Base-by-base conservation (phyloP, 139 green algal genomes). In the Deuterostichococcus epilithicus region DNA sequence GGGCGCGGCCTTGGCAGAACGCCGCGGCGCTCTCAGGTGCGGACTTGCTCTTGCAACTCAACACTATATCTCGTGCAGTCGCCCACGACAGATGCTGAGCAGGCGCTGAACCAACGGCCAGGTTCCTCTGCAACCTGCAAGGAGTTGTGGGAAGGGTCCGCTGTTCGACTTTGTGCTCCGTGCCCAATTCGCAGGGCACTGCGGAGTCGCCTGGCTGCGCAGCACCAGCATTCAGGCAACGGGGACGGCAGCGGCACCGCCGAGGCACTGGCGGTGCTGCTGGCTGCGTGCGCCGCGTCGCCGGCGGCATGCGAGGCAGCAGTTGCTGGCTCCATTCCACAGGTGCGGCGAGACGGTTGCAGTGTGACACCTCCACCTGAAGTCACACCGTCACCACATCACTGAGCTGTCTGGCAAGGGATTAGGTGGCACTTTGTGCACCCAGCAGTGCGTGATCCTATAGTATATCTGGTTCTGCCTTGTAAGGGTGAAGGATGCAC, bases 301-400 rank as follows among this genome's bases (percentile, higher is more conserved):
- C 82, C 81, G 10, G 26, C 71, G 4, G 72, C 89, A 2, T 90
- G 82, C 69, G 83, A 90, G 63, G 78, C 80, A 15, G 84, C 80
- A n/a, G 77, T 78, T 4, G 30, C 83, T 25, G 75, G 72, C 4
- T 70, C 66, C 35, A 39, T 82, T 15, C 81, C 75, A 23, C 75
- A 86, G 22, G 81, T 76, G 33, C 13, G 70, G 5, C 70, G 23
- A 15, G 8, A 13, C 42, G 13, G 42, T 52, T 52, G 8, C 42
- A 8, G n/a, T n/a, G n/a, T n/a, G n/a, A n/a, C n/a, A n/a, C n/a
- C n/a, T n/a, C n/a, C n/a, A n/a, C n/a, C n/a, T n/a, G n/a, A n/a
- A n/a, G n/a, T n/a, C n/a, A n/a, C n/a, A n/a, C n/a, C n/a, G n/a
- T n/a, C n/a, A n/a, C n/a, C n/a, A n/a, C n/a, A n/a, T n/a, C n/a